Evolutionary conservation across 2,329 filamentous ascomycete genomes (phyloP), one percentile per base, ranked within the genome.

Genomic region (Laburnicola sp.): DNA sequence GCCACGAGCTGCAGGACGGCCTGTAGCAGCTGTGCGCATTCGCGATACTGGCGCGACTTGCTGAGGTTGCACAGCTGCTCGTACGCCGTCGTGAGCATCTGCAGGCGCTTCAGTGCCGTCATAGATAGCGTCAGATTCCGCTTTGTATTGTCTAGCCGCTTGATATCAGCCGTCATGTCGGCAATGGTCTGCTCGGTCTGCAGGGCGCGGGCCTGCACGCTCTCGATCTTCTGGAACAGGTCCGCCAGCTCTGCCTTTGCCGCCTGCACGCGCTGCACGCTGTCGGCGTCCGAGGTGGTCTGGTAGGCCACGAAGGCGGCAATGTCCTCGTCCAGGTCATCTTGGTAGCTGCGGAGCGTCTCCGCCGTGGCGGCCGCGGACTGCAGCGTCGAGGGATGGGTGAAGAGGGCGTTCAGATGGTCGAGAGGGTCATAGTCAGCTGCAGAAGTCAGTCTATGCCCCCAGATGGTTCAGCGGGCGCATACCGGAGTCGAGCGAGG

Each of bases 21-120:
- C 76, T 96, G 91, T 50, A 99, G 79, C 53, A 99, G 80, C 64
- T 95, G 91, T 11, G 93, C 92, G 69, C 94, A 97, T 72, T 99
- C 94, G 58, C 90, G 82, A 72, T 99, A 99, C 73, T 99, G 94
- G 50, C 93, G 82, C 31, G 88, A 87, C 74, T 89, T 89, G 59
- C 89, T 88, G 60, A 97, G 79, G 2, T 86, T 89, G 51, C 89
- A 84, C 51, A 99, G 80, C 76, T 99, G 94, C 70, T 97, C 94
- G 75, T 97, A 99, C n/a, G 94, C 94, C 3, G 94, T 97, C 4
- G 94, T 97, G 69, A 99, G 78, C 94, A 99, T 99, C 80, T 99
- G 94, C 63, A 99, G 81, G 40, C 94, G 83, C 78, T 99, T 99
- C 66, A 99, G 79, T 22, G 93, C 93, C 37, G 94, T 99, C 94